Percentiles rank a stretch among this genome's conserved stretches.
These are phyloP conservation scores for Vigna unguiculata DNA, from an alignment of 306 rosid genomes.

Conservation along the genomic window DNA sequence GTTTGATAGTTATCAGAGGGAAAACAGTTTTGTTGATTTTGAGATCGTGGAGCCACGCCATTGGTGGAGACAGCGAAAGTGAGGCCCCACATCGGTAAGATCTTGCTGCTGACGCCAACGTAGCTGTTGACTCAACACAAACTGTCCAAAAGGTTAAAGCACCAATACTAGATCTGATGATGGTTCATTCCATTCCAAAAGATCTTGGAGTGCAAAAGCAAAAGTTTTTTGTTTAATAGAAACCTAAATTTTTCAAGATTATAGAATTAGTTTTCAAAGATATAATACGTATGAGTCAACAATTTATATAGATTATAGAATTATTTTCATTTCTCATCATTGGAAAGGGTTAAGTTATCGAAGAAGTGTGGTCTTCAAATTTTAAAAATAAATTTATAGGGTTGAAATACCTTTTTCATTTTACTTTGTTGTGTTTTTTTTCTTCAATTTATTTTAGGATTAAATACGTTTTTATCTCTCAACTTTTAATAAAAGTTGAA, in stretches of 20 bases:
- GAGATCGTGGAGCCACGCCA: neutral
- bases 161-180: neutral
- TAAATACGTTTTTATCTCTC: too few species aligned
- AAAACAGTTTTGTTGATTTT: neutral
- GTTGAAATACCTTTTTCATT: too few species aligned
- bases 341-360: too few species aligned
- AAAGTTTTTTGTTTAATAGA: neutral
- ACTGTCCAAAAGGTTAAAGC: neutral
- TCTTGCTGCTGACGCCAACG: slow-evolving; percentile 3
- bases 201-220: neutral
- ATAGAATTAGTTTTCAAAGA: neutral
- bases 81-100: slow-evolving; percentile 15
- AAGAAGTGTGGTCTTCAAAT: too few species aligned
- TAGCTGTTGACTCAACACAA: neutral
- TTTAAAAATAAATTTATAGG: too few species aligned
- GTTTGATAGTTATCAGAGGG: neutral
- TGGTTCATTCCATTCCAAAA: slow-evolving; percentile 13
- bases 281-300: too few species aligned
- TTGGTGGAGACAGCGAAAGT: neutral
- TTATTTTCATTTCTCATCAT: too few species aligned
- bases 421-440: too few species aligned
- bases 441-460: too few species aligned
- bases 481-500: too few species aligned
- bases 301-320: neutral
- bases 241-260: neutral